phyloP scores from a whole-genome alignment of 2,329 filamentous ascomycete species.

The Colletotrichum eremochloae region DNA sequence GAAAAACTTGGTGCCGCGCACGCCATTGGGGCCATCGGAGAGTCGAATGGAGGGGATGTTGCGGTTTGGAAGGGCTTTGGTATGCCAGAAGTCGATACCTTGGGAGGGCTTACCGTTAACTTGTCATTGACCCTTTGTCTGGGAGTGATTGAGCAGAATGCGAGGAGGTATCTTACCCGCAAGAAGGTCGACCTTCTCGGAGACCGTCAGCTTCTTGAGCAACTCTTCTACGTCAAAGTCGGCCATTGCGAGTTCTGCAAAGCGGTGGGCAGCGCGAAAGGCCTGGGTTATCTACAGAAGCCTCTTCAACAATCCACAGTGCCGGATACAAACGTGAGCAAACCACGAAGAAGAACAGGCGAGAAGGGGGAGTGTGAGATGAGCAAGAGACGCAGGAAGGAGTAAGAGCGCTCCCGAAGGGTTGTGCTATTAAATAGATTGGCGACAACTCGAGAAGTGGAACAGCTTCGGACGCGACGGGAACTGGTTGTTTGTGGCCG shows the following conservation, averaged over 20 bases:
- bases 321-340: constrained; percentile 5
- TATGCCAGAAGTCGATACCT: constrained; percentile 80
- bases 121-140: not conserved
- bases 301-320: not conserved
- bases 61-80: constrained; percentile 69
- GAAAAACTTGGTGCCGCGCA: constrained; percentile 77
- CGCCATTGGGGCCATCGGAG: constrained; percentile 78
- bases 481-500: not conserved
- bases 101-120: not conserved
- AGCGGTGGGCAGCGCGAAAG: not conserved
- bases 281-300: constrained; percentile 14
- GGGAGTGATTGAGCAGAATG: not conserved
- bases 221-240: constrained; percentile 67
- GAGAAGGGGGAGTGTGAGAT: constrained; percentile 1
- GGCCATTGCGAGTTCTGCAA: constrained; percentile 45
- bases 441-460: constrained; percentile 24
- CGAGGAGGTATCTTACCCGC: constrained; percentile 54
- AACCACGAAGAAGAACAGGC: constrained; percentile 11
- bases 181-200: constrained; percentile 67
- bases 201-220: constrained; percentile 65
- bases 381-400: not conserved
- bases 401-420: constrained; percentile 1
- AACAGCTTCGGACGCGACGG: constrained; percentile 25
- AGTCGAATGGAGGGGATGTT: constrained; percentile 75
- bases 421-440: constrained; percentile 32